Evolutionary conservation across 2,329 filamentous ascomycete genomes (phyloP).

Genomic region (Ophiostoma sp.): DNA sequence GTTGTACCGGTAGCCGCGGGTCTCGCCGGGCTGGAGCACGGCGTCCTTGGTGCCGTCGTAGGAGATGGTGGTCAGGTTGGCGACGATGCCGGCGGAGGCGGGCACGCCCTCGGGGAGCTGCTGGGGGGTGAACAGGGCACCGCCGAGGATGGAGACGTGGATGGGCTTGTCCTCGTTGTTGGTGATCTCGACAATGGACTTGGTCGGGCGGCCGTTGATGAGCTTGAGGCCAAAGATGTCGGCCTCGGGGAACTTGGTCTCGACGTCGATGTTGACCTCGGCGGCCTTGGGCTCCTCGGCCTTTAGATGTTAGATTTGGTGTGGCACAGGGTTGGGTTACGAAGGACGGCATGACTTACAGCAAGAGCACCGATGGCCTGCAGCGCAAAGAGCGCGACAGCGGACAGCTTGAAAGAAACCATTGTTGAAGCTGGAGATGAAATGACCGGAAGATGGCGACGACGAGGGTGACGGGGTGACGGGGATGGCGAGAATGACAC

Average conservation of each 20-base stretch:
- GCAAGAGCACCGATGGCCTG: constrained; percentile 61
- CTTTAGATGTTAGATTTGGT: not conserved
- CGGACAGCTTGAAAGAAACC: constrained; percentile 67
- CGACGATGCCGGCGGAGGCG: constrained; percentile 56
- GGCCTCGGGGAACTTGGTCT: constrained; percentile 59
- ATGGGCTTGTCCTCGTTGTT: constrained; percentile 79
- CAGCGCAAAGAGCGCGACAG: constrained; percentile 66
- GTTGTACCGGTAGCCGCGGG: constrained; percentile 70
- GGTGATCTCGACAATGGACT: constrained; percentile 72
- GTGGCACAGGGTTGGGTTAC: too few relatives aligned
- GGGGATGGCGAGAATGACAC: not conserved
- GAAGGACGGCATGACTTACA: constrained; percentile 41
- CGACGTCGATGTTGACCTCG: constrained; percentile 59
- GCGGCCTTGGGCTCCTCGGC: constrained; percentile 29
- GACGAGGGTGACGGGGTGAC: not conserved
- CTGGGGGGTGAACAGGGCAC: constrained; percentile 60
- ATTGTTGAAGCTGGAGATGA: constrained; percentile 44
- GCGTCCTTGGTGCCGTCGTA: constrained; percentile 70
- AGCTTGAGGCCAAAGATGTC: constrained; percentile 94
- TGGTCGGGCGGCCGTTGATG: constrained; percentile 83
- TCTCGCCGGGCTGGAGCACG: constrained; percentile 49
- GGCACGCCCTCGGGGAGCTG: constrained; percentile 46
- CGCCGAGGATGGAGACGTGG: constrained; percentile 69
- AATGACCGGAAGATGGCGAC: constrained; percentile 16
- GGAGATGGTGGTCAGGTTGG: constrained; percentile 75